Evolutionary conservation across 2,329 filamentous ascomycete species (phyloP), one percentile per base, ranked within the genome.

Genomic region (Arthrocladium fulminans): DNA sequence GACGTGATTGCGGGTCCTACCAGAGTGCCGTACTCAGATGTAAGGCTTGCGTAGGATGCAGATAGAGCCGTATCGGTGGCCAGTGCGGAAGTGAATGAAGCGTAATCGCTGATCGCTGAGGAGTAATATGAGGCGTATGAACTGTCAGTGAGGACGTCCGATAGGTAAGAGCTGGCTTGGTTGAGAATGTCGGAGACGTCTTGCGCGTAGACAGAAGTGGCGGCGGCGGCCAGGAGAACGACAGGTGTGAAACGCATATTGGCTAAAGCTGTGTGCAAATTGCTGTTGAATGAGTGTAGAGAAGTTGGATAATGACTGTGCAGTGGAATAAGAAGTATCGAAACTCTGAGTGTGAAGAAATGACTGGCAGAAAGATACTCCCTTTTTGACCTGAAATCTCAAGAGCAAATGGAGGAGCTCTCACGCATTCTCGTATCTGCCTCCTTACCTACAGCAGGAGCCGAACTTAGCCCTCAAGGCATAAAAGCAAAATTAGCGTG

Each of bases 231-330:
- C 27, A 45, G 15, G 20, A 45, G 25, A 25, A 45, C n/a, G 20
- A 45, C 20, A 3, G 43, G 22, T 23, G 43, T 23, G 43, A 45
- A 45, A 24, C 43, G 43, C 43, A 45, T 45, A n/a, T 37, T 45
- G 43, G 22, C 5, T 32, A 20, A 38, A 38, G 27, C 7, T 10
- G 40, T 22, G 9, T 41, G 20, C 8, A 7, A 7, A 22, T 25
- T 43, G 6, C 10, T 13, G n/a, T 43, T 5, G 34, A 38, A 19
- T 37, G 17, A 25, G 20, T 29, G 40, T 15, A 27, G 3, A 25
- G n/a, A 24, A 43, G 17, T 20, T 25, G 3, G n/a, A 13, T 25
- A 24, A 19, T 13, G 23, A 25, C n/a, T 23, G 22, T 25, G 15
- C 12, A n/a, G 40, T 24, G 20, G 12, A 13, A n/a, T 5, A 19